Percentiles rank a stretch among this genome's conserved stretches.
Evolutionary conservation across 768 basidiomycete genomes (phyloP).

Genomic region (Mycena filopes): DNA sequence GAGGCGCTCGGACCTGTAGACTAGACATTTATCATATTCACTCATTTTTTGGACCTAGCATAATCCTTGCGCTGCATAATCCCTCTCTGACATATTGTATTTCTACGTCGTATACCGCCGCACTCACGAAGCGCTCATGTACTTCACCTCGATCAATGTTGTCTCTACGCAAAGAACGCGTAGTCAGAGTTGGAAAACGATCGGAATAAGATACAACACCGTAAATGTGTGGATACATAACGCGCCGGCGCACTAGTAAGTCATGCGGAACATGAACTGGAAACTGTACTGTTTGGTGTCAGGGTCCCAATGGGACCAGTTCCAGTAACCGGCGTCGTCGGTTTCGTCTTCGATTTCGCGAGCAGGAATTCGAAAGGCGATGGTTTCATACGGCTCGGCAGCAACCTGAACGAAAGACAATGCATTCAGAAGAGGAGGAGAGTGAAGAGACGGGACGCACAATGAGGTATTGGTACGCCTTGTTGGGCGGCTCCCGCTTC

Average conservation of each 20-base stretch:
- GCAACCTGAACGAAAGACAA: constrained; percentile 76
- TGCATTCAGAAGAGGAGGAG: constrained; percentile 41
- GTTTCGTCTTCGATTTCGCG: constrained; percentile 96
- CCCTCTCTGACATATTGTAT: constrained; percentile 13
- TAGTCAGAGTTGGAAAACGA: constrained; percentile 17
- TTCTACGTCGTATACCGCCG: constrained; percentile 5
- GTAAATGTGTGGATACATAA: constrained; percentile 24
- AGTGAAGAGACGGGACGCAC: constrained; percentile 60
- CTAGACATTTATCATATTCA: constrained; percentile 3
- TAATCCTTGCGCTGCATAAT: constrained; percentile 16
- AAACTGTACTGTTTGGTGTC: constrained; percentile 98
- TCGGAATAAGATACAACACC: constrained; percentile 35
- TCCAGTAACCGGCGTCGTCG: constrained; percentile 90
- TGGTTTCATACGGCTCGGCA: constrained; percentile 99
- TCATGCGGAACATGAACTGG: constrained; percentile 93
- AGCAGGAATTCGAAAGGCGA: constrained; percentile 98
- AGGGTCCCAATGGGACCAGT: constrained; percentile 99
- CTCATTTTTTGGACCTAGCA: constrained; percentile 10
- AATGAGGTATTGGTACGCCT: constrained; percentile 96
- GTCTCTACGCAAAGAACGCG: constrained; percentile 13
- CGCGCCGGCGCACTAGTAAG: constrained; percentile 42
- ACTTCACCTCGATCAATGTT: not conserved
- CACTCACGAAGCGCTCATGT: constrained; percentile 10
- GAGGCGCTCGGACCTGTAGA: constrained; percentile 49
- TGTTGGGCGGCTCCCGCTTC: constrained; percentile 93